Conservation (phyloP, 2,329 filamentous ascomycete genomes). For the Aspergillus udagawae region DNA sequence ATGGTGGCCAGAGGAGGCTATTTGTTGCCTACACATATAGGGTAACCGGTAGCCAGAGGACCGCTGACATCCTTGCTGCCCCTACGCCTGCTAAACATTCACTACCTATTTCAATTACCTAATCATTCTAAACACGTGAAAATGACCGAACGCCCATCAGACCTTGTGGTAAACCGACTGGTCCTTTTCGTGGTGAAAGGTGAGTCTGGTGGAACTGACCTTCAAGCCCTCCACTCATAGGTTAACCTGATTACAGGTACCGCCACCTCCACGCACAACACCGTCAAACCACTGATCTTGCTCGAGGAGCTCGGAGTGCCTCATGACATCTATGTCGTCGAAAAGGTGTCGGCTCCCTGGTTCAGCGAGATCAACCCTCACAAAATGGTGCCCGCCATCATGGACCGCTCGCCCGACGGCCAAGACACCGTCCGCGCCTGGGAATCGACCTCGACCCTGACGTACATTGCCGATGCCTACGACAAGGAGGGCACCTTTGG, state of each 20-base stretch:
- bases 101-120: no score
- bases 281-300: background rate
- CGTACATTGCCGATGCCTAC: background rate
- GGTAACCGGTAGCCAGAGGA: no score
- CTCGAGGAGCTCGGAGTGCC: background rate
- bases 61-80: no score
- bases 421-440: background rate
- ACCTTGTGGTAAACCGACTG: background rate
- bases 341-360: background rate
- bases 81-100: background rate
- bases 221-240: background rate
- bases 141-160: background rate
- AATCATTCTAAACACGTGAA: background rate
- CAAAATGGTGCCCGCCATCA: background rate
- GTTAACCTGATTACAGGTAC: background rate
- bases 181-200: background rate
- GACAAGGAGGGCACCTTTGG: background rate
- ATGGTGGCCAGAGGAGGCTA: background rate
- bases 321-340: background rate
- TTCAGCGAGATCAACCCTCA: background rate
- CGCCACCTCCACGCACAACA: background rate
- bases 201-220: background rate
- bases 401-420: background rate
- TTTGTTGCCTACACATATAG: background rate
- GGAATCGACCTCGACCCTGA: background rate